These are phyloP conservation scores for Streptanthus diversifolius DNA, from an alignment of 345 rosid species.

Conservation along the genomic window DNA sequence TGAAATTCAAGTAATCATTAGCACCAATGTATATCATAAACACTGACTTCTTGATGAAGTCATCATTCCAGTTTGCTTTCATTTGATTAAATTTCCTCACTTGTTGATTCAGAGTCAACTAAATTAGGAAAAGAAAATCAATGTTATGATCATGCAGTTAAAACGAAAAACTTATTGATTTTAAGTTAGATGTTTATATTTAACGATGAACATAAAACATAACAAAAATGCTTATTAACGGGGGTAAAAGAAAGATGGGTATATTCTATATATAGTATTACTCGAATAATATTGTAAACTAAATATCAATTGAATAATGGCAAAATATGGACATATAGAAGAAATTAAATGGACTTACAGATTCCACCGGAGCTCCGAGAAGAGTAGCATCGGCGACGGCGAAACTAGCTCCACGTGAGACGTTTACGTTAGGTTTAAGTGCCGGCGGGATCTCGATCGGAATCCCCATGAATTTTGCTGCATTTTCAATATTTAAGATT, in stretches of 20 bases:
- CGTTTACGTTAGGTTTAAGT: slow-evolving; percentile 1
- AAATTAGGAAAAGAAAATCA: too few species aligned
- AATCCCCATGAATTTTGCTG: slow-evolving; percentile 26
- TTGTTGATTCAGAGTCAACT: too few species aligned
- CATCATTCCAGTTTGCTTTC: slow-evolving; percentile 29
- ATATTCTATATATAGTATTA: too few species aligned
- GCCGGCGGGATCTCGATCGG: slow-evolving; percentile 19
- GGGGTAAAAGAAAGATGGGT: too few species aligned
- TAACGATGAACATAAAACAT: too few species aligned
- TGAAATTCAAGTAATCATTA: slow-evolving; percentile 35
- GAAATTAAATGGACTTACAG: slow-evolving; percentile 18
- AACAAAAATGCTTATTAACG: too few species aligned
- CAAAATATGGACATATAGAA: too few species aligned
- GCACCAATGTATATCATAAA: slow-evolving; percentile 38
- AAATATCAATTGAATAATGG: too few species aligned
- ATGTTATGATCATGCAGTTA: too few species aligned
- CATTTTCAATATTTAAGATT: neutral
- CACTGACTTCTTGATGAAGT: neutral
- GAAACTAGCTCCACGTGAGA: slow-evolving; percentile 36
- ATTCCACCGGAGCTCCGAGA: slow-evolving; percentile 24
- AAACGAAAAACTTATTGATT: too few species aligned
- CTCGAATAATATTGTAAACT: too few species aligned
- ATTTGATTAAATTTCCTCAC: slow-evolving; percentile 5
- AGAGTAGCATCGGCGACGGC: slow-evolving; percentile 36
- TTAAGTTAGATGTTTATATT: too few species aligned